phyloP scores from a whole-genome alignment of 2,329 filamentous ascomycete species.

The Thelonectria olida region DNA sequence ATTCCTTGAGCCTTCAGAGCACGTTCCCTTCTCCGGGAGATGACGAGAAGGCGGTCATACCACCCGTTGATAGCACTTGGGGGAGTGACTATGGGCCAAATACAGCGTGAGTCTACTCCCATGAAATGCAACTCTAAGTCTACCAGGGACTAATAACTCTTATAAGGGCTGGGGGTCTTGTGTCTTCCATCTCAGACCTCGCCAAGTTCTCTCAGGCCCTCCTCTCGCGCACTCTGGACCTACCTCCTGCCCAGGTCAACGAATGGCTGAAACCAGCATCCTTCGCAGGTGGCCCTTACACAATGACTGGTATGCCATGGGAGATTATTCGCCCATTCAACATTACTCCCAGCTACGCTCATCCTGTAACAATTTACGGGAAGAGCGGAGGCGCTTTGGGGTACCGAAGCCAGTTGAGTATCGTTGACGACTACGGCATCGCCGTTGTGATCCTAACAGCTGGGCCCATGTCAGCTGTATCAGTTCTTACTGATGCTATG shows the following conservation, averaged over 20 bases:
- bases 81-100: slow-evolving; percentile 46
- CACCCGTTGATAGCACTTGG: slow-evolving; percentile 45
- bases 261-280: slow-evolving; percentile 49
- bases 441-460: slow-evolving; percentile 44
- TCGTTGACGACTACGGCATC: slow-evolving; percentile 49
- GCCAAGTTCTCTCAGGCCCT: slow-evolving; percentile 41
- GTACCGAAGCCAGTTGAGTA: slow-evolving; percentile 47
- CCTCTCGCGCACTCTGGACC: slow-evolving; percentile 39
- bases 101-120: slow-evolving; percentile 40
- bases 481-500: slow-evolving; percentile 39
- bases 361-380: slow-evolving; percentile 44
- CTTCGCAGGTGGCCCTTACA: slow-evolving; percentile 41
- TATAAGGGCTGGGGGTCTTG: slow-evolving; percentile 44
- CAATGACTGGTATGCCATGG: slow-evolving; percentile 49
- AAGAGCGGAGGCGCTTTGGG: slow-evolving; percentile 47
- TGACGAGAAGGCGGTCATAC: slow-evolving; percentile 43
- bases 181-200: slow-evolving; percentile 47
- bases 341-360: slow-evolving; percentile 40
- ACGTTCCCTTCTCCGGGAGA: slow-evolving; percentile 44
- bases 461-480: slow-evolving; percentile 40
- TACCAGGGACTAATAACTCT: not conserved
- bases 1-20: slow-evolving; percentile 23
- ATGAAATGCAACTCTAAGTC: not conserved
- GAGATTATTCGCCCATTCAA: slow-evolving; percentile 45
- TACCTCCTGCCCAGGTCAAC: slow-evolving; percentile 35